Evolutionary conservation across 148 eudicot species (phyloP).

Genomic region (Amaranthus cruentus): DNA sequence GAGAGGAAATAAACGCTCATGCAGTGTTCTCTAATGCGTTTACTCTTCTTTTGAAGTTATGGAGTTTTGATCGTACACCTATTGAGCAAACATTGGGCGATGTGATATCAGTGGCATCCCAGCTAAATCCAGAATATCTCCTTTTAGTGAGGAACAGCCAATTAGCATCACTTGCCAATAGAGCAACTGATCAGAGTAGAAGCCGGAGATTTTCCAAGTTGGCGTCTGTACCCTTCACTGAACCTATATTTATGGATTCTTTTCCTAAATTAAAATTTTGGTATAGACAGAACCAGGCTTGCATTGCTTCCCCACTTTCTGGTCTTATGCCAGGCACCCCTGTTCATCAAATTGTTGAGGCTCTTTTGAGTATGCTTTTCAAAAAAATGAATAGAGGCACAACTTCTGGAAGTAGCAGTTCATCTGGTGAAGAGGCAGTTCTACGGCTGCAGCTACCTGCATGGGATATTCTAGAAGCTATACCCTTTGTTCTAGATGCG

Average conservation of each 20-base stretch:
- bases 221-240: slow-evolving; percentile 40
- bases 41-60: slow-evolving; percentile 70
- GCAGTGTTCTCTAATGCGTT: slow-evolving; percentile 91
- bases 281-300: slow-evolving; percentile 85
- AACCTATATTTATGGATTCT: slow-evolving; percentile 79
- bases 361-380: slow-evolving; percentile 76
- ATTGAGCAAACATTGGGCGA: slow-evolving; percentile 63
- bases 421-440: slow-evolving; percentile 47
- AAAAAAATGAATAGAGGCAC: slow-evolving; percentile 62
- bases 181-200: slow-evolving; percentile 36
- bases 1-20: slow-evolving; percentile 70
- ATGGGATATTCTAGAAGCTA: slow-evolving; percentile 95
- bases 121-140: slow-evolving; percentile 78
- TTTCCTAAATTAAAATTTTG: slow-evolving; percentile 83
- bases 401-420: slow-evolving; percentile 56
- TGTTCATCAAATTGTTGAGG: slow-evolving; percentile 78
- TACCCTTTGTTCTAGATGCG: slow-evolving; percentile 93
- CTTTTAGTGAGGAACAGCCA: slow-evolving; percentile 71
- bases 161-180: slow-evolving; percentile 43
- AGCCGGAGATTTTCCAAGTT: slow-evolving; percentile 45
- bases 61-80: slow-evolving; percentile 93
- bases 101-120: slow-evolving; percentile 67
- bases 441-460: slow-evolving; percentile 73
- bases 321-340: slow-evolving; percentile 76
- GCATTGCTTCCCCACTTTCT: slow-evolving; percentile 83